Base-by-base conservation (phyloP, 2,329 filamentous ascomycete species). In the Cercospora brassicicola region DNA sequence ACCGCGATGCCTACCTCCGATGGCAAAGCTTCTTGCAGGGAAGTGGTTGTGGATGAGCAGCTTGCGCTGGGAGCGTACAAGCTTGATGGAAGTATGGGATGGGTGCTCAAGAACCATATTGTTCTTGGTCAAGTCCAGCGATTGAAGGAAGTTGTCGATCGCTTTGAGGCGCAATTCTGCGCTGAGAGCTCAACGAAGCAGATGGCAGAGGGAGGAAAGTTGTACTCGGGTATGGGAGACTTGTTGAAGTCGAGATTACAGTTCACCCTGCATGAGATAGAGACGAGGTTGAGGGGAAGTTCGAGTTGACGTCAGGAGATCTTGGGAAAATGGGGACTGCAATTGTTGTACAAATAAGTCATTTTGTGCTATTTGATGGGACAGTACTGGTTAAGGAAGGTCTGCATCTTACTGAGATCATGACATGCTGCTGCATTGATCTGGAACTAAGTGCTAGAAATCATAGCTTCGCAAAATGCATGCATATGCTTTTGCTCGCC, bases 21-120 rank as follows among this genome's bases (percentile, higher is more conserved):
- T 3, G 62, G 62, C 26, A 63, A 51, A 15, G 48, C 13, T 11
- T 39, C 2, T 31, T 31, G 15, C 48, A 45, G 55, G 28, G 70
- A 72, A 42, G n/a, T 69, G n/a, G 70, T 72, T 2, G 59, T 70
- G 10, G 64, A 70, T 26, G 70, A 64, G n/a, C 60, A 64, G 4
- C 51, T 69, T 1, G 64, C 64, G 2, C 30, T 71, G 8, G 70
- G 66, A 18, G 63, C 66, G 0, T 71, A 71, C 28, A 64, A 63
- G 45, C 53, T 71, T 4, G 68, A 72, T 30, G 70, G 69, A 23
- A 56, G 63, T 23, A 65, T 67, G 45, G 64, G 67, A 28, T 69
- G 68, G 67, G 59, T 64, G 7, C 48, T 72, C 1, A 70, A 69
- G 62, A 69, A 72, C 57, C 70, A 70, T 26, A 67, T 72, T 45